Evolutionary conservation across 805 yeast genomes (phyloP), one percentile per base, ranked within the genome.

Genomic region (Kodamaea kakaduensis): DNA sequence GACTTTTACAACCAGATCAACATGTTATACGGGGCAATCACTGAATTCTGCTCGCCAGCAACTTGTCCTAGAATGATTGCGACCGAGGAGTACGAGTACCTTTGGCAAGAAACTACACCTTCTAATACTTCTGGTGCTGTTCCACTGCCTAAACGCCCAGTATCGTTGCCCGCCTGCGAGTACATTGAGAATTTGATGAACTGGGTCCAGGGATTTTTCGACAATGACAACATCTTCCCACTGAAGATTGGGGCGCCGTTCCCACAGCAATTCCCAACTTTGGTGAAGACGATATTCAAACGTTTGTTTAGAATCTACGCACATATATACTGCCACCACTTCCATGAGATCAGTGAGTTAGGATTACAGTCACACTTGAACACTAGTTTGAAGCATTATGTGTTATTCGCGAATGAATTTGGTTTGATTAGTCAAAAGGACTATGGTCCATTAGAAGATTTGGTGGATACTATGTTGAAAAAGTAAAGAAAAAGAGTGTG

Each of bases 61-160:
- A 75, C 94, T 2, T 93, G 99, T 57, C 97, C 98, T 2, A 68
- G 93, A 40, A 93, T 93, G 99, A 89, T 85, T 38, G 99, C 99
- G 14, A 90, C 97, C 0, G 93, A 83, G 42, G 97, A 89, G 64
- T 90, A 88, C 55, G 98, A 93, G 59, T 93, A 93, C 54, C 70
- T 93, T 41, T 93, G 99, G 99, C 96, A 90, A 56, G 95, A 89
- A 50, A 71, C 84, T 6, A 53, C 55, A 17, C 49, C 64, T 2
- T 17, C 22, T 20, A 22, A 23, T n/a, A 19, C 16, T 15, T 25
- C 19, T 13, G 67, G 67, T 45, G 65, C 76, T 26, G 60, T 66
- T 39, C 12, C 47, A 1, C 56, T 58, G 39, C 67, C 68, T 13
- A 74, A 74, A 50, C 78, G 81, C 42, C 97, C 98, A 0, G 77